phyloP scores from a whole-genome alignment of 768 basidiomycete genomes.

The Strobilomyces confusus region DNA sequence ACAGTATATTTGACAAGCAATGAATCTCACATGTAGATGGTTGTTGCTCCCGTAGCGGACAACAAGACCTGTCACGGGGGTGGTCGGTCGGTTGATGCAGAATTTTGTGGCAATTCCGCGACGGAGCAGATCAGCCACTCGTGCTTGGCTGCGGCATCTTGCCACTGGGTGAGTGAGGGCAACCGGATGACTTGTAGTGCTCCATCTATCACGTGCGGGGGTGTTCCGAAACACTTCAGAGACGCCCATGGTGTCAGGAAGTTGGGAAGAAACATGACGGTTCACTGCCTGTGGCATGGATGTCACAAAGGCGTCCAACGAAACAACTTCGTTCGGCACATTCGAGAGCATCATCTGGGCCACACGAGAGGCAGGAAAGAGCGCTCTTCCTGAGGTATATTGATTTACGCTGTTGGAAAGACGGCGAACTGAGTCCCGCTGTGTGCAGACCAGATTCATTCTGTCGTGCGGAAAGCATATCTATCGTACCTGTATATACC shows the following conservation, averaged over 20 bases:
- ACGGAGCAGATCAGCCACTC: not conserved
- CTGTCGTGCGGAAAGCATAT: too few species aligned
- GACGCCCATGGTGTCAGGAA: not conserved
- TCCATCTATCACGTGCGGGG: not conserved
- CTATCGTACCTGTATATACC: too few species aligned
- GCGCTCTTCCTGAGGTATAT: too few species aligned
- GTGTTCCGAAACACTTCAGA: not conserved
- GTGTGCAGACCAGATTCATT: too few species aligned
- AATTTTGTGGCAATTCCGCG: too few species aligned
- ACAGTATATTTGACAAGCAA: not conserved
- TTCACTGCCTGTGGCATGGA: constrained; percentile 1
- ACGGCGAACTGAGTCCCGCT: too few species aligned
- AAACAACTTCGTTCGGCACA: not conserved
- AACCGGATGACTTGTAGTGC: not conserved
- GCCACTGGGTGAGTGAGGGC: not conserved
- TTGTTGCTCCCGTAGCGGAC: not conserved
- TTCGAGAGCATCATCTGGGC: constrained; percentile 3
- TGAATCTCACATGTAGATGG: not conserved
- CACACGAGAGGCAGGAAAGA: not conserved
- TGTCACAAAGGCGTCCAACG: not conserved
- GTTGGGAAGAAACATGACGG: not conserved
- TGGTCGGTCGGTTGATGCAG: not conserved
- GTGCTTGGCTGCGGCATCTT: not conserved
- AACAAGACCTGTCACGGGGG: not conserved
- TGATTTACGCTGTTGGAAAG: too few species aligned